Base-by-base conservation (phyloP, 2,329 filamentous ascomycete species). In the Pseudopithomyces maydicus region DNA sequence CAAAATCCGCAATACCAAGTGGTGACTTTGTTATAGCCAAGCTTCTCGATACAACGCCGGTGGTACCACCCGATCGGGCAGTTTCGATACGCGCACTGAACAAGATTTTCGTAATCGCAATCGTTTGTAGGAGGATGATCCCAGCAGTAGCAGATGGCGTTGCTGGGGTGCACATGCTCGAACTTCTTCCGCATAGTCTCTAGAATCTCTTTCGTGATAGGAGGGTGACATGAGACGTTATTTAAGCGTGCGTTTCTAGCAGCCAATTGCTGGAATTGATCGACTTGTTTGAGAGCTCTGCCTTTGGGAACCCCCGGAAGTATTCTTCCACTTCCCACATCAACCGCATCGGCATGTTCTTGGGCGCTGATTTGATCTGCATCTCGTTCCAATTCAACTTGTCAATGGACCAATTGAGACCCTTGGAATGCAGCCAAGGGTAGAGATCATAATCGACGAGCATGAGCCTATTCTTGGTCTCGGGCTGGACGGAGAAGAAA, bases 1-100 rank as follows among this genome's bases (percentile, higher is more conserved):
- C 70, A 73, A 8, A 45, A 15, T 6, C 58, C 62, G 45, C 69
- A 72, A 39, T 67, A 71, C 68, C 68, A 71, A 20, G 55, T 63
- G 19, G 57, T 64, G 5, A 67, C 61, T 32, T 61, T 64, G 3
- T 63, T 58, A 5, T 56, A n/a, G 0, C 63, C 63, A 4, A 66
- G 42, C 15, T 64, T 55, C 55, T 62, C 59, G 36, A 70, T 49
- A 26, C 70, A 72, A 2, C 55, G 42, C 39, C 54, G 65, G 54
- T 72, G 70, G 46, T 72, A 71, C 32, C 36, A 58, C 1, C 38
- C n/a, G 8, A 61, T 56, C 0, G 49, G 10, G 26, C 70, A 73
- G n/a, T 61, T 39, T 2, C 33, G 32, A 41, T 64, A 61, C 12
- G 55, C 59, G 52, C 70, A 73, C 14, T 47, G 17, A 12, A 70